phyloP scores from a whole-genome alignment of 805 yeast genomes.

The Nakazawaea ishiwadae region DNA sequence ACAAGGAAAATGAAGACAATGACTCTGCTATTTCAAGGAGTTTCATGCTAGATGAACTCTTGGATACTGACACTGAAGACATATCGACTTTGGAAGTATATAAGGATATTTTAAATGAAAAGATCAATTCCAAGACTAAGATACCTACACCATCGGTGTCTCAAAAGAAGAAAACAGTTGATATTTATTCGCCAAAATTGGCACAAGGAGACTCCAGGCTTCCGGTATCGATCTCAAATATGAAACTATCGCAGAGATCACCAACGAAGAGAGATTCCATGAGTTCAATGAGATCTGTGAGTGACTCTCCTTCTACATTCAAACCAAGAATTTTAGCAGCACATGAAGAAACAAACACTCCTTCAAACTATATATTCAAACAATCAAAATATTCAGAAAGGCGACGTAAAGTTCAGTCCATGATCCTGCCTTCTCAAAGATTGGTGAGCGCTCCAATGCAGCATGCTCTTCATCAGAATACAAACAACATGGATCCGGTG shows the following conservation, averaged over 20 bases:
- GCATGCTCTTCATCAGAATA: background rate
- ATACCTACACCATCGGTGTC: constrained; percentile 5
- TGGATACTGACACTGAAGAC: background rate
- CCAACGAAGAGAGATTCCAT: background rate
- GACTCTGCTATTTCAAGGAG: background rate
- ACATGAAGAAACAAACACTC: background rate
- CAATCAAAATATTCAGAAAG: background rate
- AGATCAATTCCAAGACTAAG: constrained; percentile 8
- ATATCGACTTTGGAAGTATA: constrained; percentile 6
- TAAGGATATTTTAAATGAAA: constrained; percentile 10
- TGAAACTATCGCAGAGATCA: background rate
- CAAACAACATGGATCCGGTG: background rate
- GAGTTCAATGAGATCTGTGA: constrained; percentile 6
- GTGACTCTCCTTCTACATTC: constrained; percentile 7
- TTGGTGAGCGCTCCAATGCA: background rate
- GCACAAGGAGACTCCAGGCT: constrained; percentile 2
- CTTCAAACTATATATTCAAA: background rate
- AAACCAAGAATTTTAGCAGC: too few relatives aligned
- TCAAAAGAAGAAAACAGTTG: background rate
- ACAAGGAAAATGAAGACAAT: background rate
- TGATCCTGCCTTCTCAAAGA: constrained; percentile 2
- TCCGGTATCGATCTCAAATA: constrained; percentile 4
- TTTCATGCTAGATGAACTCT: constrained; percentile 7
- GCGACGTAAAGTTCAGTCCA: constrained; percentile 1
- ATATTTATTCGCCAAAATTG: background rate